Conservation (phyloP, 441 rosid species). For the Raphanus hybrid region DNA sequence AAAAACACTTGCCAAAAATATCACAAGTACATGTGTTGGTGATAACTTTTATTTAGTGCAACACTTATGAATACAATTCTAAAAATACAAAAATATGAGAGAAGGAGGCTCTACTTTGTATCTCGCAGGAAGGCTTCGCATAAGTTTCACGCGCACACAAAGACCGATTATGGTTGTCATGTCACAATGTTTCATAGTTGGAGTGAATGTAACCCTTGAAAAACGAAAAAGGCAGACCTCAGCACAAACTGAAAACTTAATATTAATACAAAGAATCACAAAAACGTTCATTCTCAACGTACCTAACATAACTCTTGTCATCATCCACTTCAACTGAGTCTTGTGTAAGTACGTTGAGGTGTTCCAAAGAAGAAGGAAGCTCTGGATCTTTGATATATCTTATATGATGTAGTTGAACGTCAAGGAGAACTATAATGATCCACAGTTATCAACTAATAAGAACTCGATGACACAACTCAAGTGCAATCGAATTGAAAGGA, state of each 20-base stretch:
- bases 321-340: constrained; percentile 88
- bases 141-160: constrained; percentile 37
- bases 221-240: constrained; percentile 18
- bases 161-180: constrained; percentile 93
- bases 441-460: neutral
- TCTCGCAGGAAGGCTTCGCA: neutral
- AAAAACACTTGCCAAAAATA: neutral
- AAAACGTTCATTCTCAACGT: neutral
- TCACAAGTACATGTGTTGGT: neutral
- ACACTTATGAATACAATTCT: neutral
- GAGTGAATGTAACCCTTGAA: constrained; percentile 71
- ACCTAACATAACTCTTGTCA: constrained; percentile 69
- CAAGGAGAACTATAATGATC: constrained; percentile 39
- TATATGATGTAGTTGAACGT: constrained; percentile 63
- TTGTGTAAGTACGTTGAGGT: constrained; percentile 84
- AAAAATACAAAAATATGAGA: neutral
- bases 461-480: neutral
- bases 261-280: neutral
- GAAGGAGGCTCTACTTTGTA: neutral
- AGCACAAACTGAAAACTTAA: neutral
- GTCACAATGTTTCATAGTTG: constrained; percentile 88
- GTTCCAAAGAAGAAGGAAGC: constrained; percentile 88
- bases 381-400: constrained; percentile 97
- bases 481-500: constrained; percentile 47
- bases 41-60: neutral